Conservation (phyloP, 225 moss, liverwort and hornwort genomes). For the Takakia lepidozioides region DNA sequence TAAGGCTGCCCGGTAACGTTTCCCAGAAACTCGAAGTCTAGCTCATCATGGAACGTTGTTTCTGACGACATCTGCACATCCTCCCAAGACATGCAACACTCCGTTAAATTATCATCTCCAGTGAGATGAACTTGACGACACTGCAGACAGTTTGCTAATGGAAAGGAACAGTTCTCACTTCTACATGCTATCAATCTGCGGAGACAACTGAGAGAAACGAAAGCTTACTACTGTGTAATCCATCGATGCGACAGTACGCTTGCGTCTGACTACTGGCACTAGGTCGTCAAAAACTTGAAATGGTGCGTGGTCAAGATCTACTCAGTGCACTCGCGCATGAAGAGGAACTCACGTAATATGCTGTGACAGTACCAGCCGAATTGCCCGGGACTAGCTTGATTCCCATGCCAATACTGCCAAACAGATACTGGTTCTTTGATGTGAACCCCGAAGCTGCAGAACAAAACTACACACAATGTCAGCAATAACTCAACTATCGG, state of each 20-base stretch:
- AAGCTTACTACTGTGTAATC: no score
- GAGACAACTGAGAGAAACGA: no score
- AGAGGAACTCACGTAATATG: conserved; percentile 11
- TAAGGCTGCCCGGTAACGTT: conserved; percentile 49
- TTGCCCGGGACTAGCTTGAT: conserved; percentile 52
- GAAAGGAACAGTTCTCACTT: no score
- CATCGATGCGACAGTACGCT: no score
- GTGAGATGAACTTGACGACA: no score
- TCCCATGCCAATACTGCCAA: conserved; percentile 46
- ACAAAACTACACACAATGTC: not conserved
- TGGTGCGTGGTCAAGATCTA: not conserved
- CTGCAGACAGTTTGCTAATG: no score
- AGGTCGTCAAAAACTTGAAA: not conserved
- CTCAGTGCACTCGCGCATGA: not conserved
- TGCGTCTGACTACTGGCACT: no score
- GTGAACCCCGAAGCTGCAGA: conserved; percentile 37
- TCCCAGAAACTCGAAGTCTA: conserved; percentile 56
- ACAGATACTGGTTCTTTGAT: conserved; percentile 51
- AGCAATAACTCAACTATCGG: no score
- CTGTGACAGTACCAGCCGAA: no score
- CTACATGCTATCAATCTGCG: no score
- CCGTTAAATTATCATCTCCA: no score
- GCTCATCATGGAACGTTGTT: conserved; percentile 38
- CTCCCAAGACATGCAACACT: no score
- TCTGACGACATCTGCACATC: conserved; percentile 47